Conservation (phyloP, 2,329 filamentous ascomycete species). For the Xylariales sp. region DNA sequence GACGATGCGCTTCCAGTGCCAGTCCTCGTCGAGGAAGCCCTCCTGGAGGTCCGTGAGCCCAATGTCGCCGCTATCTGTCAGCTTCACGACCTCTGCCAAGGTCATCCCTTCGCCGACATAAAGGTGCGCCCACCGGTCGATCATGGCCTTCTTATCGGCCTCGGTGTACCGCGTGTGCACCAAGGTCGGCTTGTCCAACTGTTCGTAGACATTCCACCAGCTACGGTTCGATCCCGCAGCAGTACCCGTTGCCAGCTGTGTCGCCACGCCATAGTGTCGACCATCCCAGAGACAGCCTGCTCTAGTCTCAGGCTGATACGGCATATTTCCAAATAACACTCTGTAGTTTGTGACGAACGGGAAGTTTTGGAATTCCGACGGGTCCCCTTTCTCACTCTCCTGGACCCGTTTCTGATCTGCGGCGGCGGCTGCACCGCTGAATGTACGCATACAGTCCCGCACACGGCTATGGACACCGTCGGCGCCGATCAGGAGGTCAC, state of each 20-base stretch:
- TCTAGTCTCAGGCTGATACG: slow-evolving; percentile 3
- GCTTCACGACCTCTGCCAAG: neutral
- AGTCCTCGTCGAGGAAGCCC: neutral
- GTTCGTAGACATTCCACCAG: slow-evolving; percentile 7
- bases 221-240: too few relatives aligned
- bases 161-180: neutral
- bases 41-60: slow-evolving; percentile 5
- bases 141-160: slow-evolving; percentile 3
- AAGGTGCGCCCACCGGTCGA: neutral
- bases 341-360: neutral
- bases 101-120: neutral
- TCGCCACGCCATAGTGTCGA: too few relatives aligned
- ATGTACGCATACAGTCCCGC: slow-evolving; percentile 1
- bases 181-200: slow-evolving; percentile 2
- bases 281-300: too few relatives aligned
- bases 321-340: slow-evolving; percentile 3
- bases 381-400: neutral
- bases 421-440: neutral
- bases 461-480: slow-evolving; percentile 4
- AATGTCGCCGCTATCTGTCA: neutral
- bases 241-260: too few relatives aligned
- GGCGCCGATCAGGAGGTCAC: slow-evolving; percentile 6
- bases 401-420: too few relatives aligned
- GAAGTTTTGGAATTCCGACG: neutral
- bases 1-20: slow-evolving; percentile 2